These are phyloP conservation scores for Orbilia javanica DNA, from an alignment of 2,329 filamentous ascomycete species.

Conservation along the genomic window DNA sequence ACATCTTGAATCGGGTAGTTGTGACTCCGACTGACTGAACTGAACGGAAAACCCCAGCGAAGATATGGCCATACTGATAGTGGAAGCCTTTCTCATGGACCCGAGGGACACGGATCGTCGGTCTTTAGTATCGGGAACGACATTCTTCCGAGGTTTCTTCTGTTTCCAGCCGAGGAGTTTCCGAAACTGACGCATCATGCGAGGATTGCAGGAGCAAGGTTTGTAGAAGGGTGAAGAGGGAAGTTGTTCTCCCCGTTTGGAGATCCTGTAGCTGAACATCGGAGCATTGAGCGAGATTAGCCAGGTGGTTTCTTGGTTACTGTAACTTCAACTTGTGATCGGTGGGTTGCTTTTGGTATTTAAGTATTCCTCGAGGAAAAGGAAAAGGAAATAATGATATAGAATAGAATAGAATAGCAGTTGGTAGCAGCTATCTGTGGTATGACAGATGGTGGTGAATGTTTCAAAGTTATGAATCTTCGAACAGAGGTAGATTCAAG, in stretches of 20 bases:
- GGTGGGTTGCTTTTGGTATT: conserved; percentile 3
- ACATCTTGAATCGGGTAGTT: conserved; percentile 18
- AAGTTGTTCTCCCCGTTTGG: conserved; percentile 47
- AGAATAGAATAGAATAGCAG: conserved; percentile 1
- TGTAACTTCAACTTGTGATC: conserved; percentile 1
- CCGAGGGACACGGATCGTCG: conserved; percentile 44
- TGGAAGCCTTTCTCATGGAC: conserved; percentile 54
- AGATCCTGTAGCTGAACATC: conserved; percentile 58
- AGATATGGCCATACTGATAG: conserved; percentile 55
- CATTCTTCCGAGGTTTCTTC: conserved; percentile 58
- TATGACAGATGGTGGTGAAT: background rate
- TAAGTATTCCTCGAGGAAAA: conserved; percentile 14
- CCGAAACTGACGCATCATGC: conserved; percentile 58
- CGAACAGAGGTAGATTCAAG: conserved; percentile 8
- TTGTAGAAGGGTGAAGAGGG: conserved; percentile 25
- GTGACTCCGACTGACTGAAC: conserved; percentile 45
- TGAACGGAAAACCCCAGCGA: conserved; percentile 56
- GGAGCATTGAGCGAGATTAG: conserved; percentile 52
- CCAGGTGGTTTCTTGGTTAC: conserved; percentile 24
- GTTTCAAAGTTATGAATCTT: conserved; percentile 36
- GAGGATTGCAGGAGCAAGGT: conserved; percentile 55
- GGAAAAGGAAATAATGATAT: too few species aligned
- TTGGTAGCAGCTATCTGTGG: background rate
- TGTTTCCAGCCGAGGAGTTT: conserved; percentile 58
- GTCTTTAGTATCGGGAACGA: conserved; percentile 34